These are phyloP conservation scores for Crithidia acanthocephali DNA, from an alignment of 208 protist genomes.

Conservation along the genomic window DNA sequence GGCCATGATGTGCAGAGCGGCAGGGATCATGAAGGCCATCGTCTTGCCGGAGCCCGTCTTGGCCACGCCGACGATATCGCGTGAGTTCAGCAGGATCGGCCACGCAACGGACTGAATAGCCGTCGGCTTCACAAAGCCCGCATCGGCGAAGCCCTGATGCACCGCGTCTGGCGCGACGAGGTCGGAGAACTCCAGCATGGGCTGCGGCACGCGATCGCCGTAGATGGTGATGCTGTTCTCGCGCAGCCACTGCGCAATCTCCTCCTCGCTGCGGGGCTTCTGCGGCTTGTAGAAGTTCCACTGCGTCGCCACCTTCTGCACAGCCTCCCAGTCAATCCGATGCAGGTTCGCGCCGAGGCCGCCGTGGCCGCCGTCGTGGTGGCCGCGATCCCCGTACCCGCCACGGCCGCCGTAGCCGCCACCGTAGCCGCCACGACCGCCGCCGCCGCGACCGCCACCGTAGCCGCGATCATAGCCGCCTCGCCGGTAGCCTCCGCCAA, in stretches of 20 bases:
- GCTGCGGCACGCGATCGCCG: constrained; percentile 83
- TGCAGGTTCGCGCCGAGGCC: constrained; percentile 68
- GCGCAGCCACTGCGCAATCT: constrained; percentile 73
- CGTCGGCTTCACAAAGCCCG: constrained; percentile 79
- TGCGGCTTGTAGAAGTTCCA: constrained; percentile 90
- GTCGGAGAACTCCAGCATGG: constrained; percentile 84
- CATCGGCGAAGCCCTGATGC: constrained; percentile 81
- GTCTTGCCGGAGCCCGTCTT: constrained; percentile 94
- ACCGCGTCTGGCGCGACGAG: constrained; percentile 80
- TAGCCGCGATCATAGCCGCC: constrained; percentile 21
- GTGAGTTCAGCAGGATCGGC: constrained; percentile 85
- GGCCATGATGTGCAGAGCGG: constrained; percentile 88
- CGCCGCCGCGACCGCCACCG: constrained; percentile 19
- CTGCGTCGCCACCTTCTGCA: constrained; percentile 73
- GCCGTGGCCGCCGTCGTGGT: constrained; percentile 33
- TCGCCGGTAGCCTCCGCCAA: constrained; percentile 11
- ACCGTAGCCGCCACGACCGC: constrained; percentile 20
- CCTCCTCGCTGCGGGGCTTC: constrained; percentile 68
- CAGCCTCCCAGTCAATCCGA: constrained; percentile 70
- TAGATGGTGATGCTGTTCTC: constrained; percentile 86
- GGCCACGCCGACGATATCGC: constrained; percentile 90
- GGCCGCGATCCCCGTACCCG: constrained; percentile 5
- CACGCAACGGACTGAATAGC: constrained; percentile 93
- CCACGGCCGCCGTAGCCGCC: constrained; percentile 13
- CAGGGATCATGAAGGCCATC: constrained; percentile 93